Evolutionary conservation across 2,329 filamentous ascomycete genomes (phyloP).

Genomic region (Remersonia thermophila): DNA sequence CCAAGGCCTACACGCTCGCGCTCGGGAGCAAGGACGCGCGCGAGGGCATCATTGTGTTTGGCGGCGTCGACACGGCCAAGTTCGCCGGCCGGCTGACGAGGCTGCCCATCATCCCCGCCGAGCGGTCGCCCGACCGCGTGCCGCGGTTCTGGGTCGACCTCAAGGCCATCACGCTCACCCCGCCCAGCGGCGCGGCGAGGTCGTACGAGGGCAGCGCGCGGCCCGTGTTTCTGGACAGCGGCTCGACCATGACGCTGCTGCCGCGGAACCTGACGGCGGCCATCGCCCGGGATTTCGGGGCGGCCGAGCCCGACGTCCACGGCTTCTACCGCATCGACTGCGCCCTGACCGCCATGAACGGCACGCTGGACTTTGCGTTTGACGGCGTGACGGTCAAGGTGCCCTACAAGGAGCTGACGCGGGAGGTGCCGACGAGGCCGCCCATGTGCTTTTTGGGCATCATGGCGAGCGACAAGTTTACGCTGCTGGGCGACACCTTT

Average conservation of each 20-base stretch:
- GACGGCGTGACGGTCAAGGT: constrained; percentile 35
- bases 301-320: constrained; percentile 24
- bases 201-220: constrained; percentile 27
- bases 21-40: constrained; percentile 48
- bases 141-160: constrained; percentile 41
- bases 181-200: constrained; percentile 23
- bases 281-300: constrained; percentile 39
- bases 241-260: constrained; percentile 55
- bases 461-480: constrained; percentile 33
- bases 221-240: constrained; percentile 58
- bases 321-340: constrained; percentile 38
- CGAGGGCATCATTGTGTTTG: constrained; percentile 54
- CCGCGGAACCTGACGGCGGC: constrained; percentile 41
- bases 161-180: constrained; percentile 30
- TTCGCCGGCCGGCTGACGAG: constrained; percentile 46
- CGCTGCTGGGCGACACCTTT: constrained; percentile 47
- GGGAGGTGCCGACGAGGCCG: constrained; percentile 21
- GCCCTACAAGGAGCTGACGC: constrained; percentile 37
- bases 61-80: constrained; percentile 53
- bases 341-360: constrained; percentile 25
- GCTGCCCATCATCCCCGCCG: constrained; percentile 47
- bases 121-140: constrained; percentile 41
- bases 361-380: constrained; percentile 38
- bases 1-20: constrained; percentile 53
- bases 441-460: constrained; percentile 38